Conservation (phyloP, 768 basidiomycete species). For the Gloeostereum incarnatum region DNA sequence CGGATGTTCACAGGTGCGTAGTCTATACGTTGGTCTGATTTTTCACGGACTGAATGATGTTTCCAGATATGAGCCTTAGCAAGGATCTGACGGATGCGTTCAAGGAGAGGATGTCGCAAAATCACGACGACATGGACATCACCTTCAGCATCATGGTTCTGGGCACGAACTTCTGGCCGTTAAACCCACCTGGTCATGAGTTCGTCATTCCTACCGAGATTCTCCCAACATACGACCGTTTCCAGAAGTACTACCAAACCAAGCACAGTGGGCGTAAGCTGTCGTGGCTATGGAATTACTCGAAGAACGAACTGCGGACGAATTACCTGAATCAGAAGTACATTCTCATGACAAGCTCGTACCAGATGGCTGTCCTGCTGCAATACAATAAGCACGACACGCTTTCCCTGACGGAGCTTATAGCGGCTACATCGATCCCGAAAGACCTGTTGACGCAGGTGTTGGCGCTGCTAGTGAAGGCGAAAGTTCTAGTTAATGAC, state of each 20-base stretch:
- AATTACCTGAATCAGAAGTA: constrained; percentile 93
- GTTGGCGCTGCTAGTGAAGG: constrained; percentile 63
- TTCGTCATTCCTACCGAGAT: constrained; percentile 88
- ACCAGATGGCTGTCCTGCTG: constrained; percentile 89
- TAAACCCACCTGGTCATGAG: constrained; percentile 74
- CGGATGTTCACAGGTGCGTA: constrained; percentile 94
- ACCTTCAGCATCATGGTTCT: constrained; percentile 92
- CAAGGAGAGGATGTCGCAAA: constrained; percentile 86
- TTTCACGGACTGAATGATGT: constrained; percentile 21
- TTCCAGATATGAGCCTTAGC: constrained; percentile 84
- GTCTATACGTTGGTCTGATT: not conserved
- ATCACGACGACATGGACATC: constrained; percentile 80
- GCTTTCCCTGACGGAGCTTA: constrained; percentile 60
- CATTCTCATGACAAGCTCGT: constrained; percentile 90
- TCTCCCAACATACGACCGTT: constrained; percentile 79
- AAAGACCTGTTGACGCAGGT: constrained; percentile 56
- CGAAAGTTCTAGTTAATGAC: constrained; percentile 82
- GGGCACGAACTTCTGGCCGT: constrained; percentile 94
- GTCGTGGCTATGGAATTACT: constrained; percentile 98
- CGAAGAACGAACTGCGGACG: constrained; percentile 91
- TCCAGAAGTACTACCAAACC: constrained; percentile 87
- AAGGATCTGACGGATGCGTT: constrained; percentile 94
- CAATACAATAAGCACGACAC: constrained; percentile 93
- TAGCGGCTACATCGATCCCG: constrained; percentile 54
- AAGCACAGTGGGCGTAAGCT: constrained; percentile 93